Evolutionary conservation across 2,329 filamentous ascomycete genomes (phyloP).

Genomic region (Didymella arachidicola): DNA sequence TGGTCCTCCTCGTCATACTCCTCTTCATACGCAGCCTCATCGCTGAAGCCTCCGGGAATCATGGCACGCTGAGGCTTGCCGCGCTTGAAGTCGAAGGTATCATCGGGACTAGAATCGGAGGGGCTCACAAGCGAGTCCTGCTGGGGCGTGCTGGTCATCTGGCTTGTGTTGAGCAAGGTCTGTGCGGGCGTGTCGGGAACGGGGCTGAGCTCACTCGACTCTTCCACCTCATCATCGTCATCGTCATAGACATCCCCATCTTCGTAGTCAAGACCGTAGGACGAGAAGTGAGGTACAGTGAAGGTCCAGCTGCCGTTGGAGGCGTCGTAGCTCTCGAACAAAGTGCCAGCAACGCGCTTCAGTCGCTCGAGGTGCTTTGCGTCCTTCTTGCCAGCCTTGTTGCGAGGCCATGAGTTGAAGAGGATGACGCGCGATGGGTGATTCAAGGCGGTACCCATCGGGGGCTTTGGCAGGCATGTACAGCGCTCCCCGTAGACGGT

Average conservation of each 20-base stretch:
- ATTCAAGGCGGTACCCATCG: constrained; percentile 86
- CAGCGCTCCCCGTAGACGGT: constrained; percentile 77
- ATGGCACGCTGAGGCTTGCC: constrained; percentile 57
- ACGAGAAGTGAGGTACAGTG: constrained; percentile 94
- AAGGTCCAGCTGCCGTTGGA: constrained; percentile 90
- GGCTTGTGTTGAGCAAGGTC: constrained; percentile 38
- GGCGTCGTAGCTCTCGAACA: constrained; percentile 80
- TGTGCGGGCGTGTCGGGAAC: constrained; percentile 56
- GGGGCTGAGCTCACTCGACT: constrained; percentile 50
- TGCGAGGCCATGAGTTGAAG: constrained; percentile 90
- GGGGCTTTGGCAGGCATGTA: constrained; percentile 71
- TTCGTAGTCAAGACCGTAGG: constrained; percentile 82
- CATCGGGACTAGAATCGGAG: constrained; percentile 56
- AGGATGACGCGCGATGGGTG: constrained; percentile 88
- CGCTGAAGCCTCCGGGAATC: constrained; percentile 83
- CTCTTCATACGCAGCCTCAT: constrained; percentile 61
- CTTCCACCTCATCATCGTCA: constrained; percentile 71
- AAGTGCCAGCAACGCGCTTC: constrained; percentile 78
- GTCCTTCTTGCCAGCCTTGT: constrained; percentile 70
- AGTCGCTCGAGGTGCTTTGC: constrained; percentile 85
- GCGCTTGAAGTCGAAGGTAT: constrained; percentile 65
- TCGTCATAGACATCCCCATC: constrained; percentile 65
- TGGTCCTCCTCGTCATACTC: constrained; percentile 63
- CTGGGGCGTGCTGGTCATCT: constrained; percentile 46
- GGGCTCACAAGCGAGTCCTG: constrained; percentile 51